Percentiles rank a stretch among this genome's conserved stretches.
These are phyloP conservation scores for Plasmodium gallinaceum DNA, from an alignment of 169 alveolate species.

Conservation along the genomic window DNA sequence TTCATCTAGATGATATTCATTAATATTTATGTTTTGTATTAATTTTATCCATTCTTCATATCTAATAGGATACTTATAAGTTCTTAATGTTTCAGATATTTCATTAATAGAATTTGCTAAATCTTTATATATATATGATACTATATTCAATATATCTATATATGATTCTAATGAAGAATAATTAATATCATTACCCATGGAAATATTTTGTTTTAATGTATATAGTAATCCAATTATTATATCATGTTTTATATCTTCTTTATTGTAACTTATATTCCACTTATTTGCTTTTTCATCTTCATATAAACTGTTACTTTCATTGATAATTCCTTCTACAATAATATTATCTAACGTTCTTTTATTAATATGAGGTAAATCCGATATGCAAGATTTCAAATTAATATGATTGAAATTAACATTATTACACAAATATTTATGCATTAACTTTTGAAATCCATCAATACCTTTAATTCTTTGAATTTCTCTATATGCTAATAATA, in stretches of 20 bases:
- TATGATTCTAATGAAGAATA: constrained; percentile 17
- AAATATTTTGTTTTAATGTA: constrained; percentile 31
- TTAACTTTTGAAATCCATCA: constrained; percentile 17
- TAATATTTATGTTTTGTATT: neutral
- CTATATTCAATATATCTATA: constrained; percentile 27
- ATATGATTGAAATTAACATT: constrained; percentile 46
- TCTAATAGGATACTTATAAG: constrained; percentile 22
- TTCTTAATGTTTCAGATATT: neutral
- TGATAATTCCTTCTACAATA: neutral
- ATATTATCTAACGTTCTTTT: neutral
- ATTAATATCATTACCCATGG: constrained; percentile 19
- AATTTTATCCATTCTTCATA: constrained; percentile 42
- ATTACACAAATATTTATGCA: constrained; percentile 48
- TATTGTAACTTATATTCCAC: constrained; percentile 17
- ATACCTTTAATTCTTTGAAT: constrained; percentile 28
- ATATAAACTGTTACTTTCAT: neutral
- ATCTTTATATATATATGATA: constrained; percentile 39
- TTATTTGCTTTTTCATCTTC: constrained; percentile 10
- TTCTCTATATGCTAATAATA: constrained; percentile 44
- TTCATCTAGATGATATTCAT: neutral
- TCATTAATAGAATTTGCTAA: neutral
- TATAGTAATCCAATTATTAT: constrained; percentile 50
- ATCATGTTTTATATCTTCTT: constrained; percentile 46
- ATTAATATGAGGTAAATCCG: constrained; percentile 1
- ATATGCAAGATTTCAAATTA: constrained; percentile 35